phyloP scores from a whole-genome alignment of 2,329 filamentous ascomycete genomes.

The Pseudogymnoascus destructans region DNA sequence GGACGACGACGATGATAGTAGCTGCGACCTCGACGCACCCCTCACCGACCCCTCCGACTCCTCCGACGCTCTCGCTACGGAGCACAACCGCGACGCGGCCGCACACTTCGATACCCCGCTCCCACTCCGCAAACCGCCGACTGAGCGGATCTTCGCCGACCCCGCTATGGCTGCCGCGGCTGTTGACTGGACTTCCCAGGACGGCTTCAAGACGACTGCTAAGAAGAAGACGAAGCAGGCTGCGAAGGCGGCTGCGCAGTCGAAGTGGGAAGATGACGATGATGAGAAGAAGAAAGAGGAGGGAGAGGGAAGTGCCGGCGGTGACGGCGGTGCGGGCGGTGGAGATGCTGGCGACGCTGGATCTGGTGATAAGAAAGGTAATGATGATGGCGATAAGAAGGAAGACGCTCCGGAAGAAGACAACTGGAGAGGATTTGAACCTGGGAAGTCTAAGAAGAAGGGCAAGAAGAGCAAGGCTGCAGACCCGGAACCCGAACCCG shows the following conservation, averaged over 20 bases:
- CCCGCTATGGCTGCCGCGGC: slow-evolving; percentile 31
- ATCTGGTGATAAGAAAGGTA: slow-evolving; percentile 28
- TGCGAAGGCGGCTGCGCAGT: slow-evolving; percentile 29
- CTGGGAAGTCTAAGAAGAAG: slow-evolving; percentile 41
- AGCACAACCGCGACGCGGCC: not conserved
- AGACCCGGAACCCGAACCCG: slow-evolving; percentile 25
- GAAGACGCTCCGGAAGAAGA: slow-evolving; percentile 34
- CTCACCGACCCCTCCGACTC: slow-evolving; percentile 17
- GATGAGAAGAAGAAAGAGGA: slow-evolving; percentile 29
- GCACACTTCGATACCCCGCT: slow-evolving; percentile 7
- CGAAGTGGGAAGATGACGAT: slow-evolving; percentile 33
- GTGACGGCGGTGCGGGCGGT: slow-evolving; percentile 22
- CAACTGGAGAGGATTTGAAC: slow-evolving; percentile 37
- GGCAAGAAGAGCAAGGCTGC: slow-evolving; percentile 34
- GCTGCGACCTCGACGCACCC: slow-evolving; percentile 22
- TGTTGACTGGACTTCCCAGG: slow-evolving; percentile 44
- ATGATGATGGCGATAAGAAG: slow-evolving; percentile 29
- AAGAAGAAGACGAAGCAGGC: slow-evolving; percentile 42
- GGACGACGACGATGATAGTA: slow-evolving; percentile 10
- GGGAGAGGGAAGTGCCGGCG: slow-evolving; percentile 11
- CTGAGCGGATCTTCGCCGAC: slow-evolving; percentile 31
- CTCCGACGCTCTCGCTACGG: slow-evolving; percentile 12
- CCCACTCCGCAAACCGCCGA: not conserved
- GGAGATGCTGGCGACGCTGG: slow-evolving; percentile 25
- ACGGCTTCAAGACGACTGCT: slow-evolving; percentile 40